Conservation (phyloP, 306 rosid genomes). For the Cyamopsis tetragonoloba region DNA sequence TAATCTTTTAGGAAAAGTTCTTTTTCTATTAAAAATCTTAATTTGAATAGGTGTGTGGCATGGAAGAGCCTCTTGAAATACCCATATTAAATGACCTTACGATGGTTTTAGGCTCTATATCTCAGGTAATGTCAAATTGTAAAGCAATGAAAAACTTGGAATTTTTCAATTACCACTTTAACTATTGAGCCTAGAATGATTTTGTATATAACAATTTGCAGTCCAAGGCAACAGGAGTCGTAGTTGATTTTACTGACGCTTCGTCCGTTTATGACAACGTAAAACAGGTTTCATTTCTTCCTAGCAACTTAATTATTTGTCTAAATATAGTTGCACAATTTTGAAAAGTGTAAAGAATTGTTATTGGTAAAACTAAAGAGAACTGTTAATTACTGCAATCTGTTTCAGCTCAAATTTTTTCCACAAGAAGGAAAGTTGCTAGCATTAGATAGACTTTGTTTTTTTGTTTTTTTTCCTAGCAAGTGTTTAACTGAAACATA, state of each 20-base stretch:
- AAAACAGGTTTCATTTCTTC: slow-evolving; percentile 59
- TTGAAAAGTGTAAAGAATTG: background rate
- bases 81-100: slow-evolving; percentile 81
- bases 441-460: background rate
- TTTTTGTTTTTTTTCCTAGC: background rate
- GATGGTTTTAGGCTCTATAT: slow-evolving; percentile 92
- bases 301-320: background rate
- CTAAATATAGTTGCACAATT: background rate
- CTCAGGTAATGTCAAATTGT: slow-evolving; percentile 57
- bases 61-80: slow-evolving; percentile 87
- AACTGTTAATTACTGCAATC: background rate
- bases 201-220: slow-evolving; percentile 30
- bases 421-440: background rate
- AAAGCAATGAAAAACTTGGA: background rate
- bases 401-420: background rate
- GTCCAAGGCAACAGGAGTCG: slow-evolving; percentile 75
- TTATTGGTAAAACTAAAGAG: background rate
- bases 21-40: no score
- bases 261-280: slow-evolving; percentile 88
- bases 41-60: slow-evolving; percentile 79
- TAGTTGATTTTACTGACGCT: slow-evolving; percentile 84
- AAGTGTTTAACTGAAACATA: background rate
- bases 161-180: background rate
- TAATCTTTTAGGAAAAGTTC: no score
- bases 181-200: background rate